Base-by-base conservation (phyloP, 2,329 filamentous ascomycete genomes). In the Lachnellula arida region DNA sequence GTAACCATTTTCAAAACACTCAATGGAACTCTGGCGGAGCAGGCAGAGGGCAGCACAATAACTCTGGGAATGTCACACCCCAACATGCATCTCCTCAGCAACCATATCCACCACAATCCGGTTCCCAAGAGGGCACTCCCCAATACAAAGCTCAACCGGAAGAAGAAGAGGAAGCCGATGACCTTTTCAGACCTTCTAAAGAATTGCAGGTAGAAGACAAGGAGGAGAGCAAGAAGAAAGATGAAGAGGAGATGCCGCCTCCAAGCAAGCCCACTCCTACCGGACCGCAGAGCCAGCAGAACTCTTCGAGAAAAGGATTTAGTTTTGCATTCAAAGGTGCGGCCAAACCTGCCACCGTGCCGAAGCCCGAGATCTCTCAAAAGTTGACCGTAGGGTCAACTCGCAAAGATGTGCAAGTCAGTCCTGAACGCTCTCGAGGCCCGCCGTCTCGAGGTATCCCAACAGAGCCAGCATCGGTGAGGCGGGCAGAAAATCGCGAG, bases 311-410 rank as follows among this genome's bases (percentile, higher is more conserved):
- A 32, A 32, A 32, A 32, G 28, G 28, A 73, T 95, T 97, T 67
- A 95, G 91, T 70, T 97, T 97, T 71, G 91, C 91, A 1, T 91
- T 97, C 72, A 97, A 97, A 70, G 81, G 86, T 9, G 81, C 87
- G 43, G 80, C 78, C 11, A 86, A 86, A 63, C 72, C 78, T 2
- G 74, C 81, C 14, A 74, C 83, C 8, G 76, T 77, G 12, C 82
- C 83, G 3, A 85, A 86, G 60, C 81, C 67, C 2, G 84, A 87
- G 62, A 87, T 87, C 52, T 85, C 84, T 0, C 81, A 84, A 61
- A 86, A 86, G 64, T 80, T 87, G 55, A 93, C 88, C 68, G 82
- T 85, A 22, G 67, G 53, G 4, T 65, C 68, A 5, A 50, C 56
- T 14, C 63, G 67, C 22, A 61, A 55, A 22, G 62, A 63, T 40